Percentiles rank a stretch among this genome's conserved stretches.
These are phyloP conservation scores for Kazachstania psychrophila DNA, from an alignment of 805 yeast species.

Conservation along the genomic window DNA sequence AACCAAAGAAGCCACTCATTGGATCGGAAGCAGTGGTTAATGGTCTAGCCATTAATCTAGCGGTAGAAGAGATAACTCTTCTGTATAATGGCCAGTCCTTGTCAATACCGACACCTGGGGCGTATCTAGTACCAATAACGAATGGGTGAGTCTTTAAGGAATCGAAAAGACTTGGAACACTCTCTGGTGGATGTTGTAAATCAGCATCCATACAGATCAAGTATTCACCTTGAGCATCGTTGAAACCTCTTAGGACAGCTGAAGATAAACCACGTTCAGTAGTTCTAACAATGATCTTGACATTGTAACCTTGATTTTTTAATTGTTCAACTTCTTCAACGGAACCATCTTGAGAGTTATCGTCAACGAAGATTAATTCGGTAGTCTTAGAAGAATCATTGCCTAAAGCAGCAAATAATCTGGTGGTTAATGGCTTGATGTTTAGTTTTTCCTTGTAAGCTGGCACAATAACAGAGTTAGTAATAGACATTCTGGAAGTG, in stretches of 20 bases:
- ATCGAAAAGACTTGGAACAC: conserved; percentile 38
- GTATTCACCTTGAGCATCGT: conserved; percentile 39
- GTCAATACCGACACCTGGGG: conserved; percentile 47
- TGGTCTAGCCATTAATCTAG: conserved; percentile 41
- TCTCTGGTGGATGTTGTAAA: conserved; percentile 45
- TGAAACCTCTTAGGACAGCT: conserved; percentile 41
- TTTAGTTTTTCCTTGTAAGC: conserved; percentile 43
- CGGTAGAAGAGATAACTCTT: conserved; percentile 41
- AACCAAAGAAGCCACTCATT: conserved; percentile 45
- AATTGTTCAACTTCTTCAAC: conserved; percentile 42
- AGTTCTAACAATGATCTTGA: conserved; percentile 41
- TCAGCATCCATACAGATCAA: conserved; percentile 47
- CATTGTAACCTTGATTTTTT: conserved; percentile 39
- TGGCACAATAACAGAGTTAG: conserved; percentile 39
- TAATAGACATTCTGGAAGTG: conserved; percentile 28
- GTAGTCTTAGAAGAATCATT: conserved; percentile 34
- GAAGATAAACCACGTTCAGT: conserved; percentile 42
- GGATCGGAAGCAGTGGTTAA: conserved; percentile 45
- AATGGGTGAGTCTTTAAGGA: conserved; percentile 36
- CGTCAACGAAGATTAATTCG: conserved; percentile 43
- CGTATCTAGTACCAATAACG: conserved; percentile 43
- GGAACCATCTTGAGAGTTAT: conserved; percentile 43
- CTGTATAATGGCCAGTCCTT: conserved; percentile 46
- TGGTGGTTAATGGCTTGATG: conserved; percentile 40
- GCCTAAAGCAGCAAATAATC: conserved; percentile 42